Evolutionary conservation across 371 early-diverging fungal genomes (phyloP).

Genomic region (Mucor saturninus): DNA sequence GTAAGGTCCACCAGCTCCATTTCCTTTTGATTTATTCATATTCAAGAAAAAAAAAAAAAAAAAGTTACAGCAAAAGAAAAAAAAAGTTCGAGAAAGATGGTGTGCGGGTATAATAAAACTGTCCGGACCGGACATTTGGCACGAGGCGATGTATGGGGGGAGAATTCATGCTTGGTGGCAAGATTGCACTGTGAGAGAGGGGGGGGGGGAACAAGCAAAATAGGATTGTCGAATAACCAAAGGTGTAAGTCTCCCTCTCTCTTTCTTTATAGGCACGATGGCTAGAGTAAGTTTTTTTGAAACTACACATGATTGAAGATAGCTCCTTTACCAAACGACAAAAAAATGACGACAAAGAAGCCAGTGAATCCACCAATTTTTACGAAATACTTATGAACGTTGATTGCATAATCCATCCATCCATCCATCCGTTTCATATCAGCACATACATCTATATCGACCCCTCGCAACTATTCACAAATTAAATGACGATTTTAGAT

Average conservation of each 20-base stretch:
- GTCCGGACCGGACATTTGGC: slow-evolving; percentile 21
- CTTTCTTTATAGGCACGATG: slow-evolving; percentile 39
- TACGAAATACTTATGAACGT: not conserved
- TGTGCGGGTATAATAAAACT: not conserved
- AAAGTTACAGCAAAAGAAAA: not conserved
- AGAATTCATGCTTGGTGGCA: slow-evolving; percentile 1
- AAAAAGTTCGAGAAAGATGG: slow-evolving; percentile 12
- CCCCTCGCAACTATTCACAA: not conserved
- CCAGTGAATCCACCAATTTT: no score
- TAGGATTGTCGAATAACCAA: slow-evolving; percentile 5
- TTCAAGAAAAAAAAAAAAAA: not conserved
- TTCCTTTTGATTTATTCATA: slow-evolving; percentile 24
- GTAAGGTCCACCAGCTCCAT: slow-evolving; percentile 21
- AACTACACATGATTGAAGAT: not conserved
- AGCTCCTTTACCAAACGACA: not conserved
- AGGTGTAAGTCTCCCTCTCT: slow-evolving; percentile 31
- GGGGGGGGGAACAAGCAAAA: slow-evolving; percentile 2
- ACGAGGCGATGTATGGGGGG: not conserved
- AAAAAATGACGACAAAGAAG: not conserved
- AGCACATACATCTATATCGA: not conserved
- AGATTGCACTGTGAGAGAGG: not conserved
- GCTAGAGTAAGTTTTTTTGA: slow-evolving; percentile 36
- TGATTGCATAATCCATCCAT: slow-evolving; percentile 14
- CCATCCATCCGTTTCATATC: slow-evolving; percentile 3
- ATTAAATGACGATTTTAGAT: not conserved